phyloP scores from a whole-genome alignment of 169 alveolate genomes.

The Plasmodium malariae region DNA sequence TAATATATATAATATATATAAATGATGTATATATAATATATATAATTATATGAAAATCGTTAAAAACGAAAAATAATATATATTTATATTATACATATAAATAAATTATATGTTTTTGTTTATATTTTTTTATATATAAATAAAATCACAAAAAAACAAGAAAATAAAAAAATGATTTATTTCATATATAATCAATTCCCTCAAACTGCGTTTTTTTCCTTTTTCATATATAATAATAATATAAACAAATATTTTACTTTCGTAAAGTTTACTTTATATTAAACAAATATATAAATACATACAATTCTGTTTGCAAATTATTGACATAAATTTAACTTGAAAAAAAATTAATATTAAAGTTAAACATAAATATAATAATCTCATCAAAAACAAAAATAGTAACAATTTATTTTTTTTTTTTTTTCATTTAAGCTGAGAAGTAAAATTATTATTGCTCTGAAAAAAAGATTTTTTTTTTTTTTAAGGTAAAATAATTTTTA shows the following conservation, averaged over 20 bases:
- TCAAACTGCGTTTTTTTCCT: slow-evolving; percentile 1
- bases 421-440: not conserved
- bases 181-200: not conserved
- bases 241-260: not conserved
- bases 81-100: not conserved
- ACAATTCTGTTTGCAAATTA: not conserved
- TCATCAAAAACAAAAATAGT: too few species aligned
- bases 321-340: slow-evolving; percentile 12
- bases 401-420: slow-evolving; percentile 9
- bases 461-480: slow-evolving; percentile 6
- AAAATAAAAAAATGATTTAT: not conserved
- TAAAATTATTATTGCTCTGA: slow-evolving; percentile 8
- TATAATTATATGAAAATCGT: not conserved
- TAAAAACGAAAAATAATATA: not conserved
- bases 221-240: too few species aligned
- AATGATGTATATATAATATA: not conserved
- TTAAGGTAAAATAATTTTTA: not conserved
- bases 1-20: not conserved
- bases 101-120: not conserved
- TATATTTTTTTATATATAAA: not conserved
- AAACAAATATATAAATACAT: not conserved
- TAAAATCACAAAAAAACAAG: not conserved
- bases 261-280: not conserved
- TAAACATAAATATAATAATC: not conserved
- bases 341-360: not conserved